Base-by-base conservation (phyloP, 805 yeast species). In the Wickerhamiella siamensis region DNA sequence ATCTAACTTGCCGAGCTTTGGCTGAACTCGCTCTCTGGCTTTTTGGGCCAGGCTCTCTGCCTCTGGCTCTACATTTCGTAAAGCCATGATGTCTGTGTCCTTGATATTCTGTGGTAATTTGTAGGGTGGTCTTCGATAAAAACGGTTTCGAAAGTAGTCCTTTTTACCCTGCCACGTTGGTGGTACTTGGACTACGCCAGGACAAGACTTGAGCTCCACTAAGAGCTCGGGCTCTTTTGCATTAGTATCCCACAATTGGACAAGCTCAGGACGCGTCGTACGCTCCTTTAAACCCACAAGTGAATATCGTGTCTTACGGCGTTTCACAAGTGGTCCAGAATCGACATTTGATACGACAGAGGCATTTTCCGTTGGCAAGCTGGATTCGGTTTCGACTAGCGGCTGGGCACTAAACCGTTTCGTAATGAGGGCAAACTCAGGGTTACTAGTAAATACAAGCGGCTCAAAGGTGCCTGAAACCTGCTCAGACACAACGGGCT, bases 211-310 rank as follows among this genome's bases (percentile, higher is more conserved):
- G 39, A 88, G 58, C 18, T 69, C 63, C 0, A 82, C 74, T 12
- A 75, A 65, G 17, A 86, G 55, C 38, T 64, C 60, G 2, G 98
- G 95, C 51, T 83, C 88, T 1, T 67, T 68, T 0, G 96, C 79
- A 62, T 87, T 91, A 2, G 77, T 79, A 58, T 91, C 97, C 51
- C 65, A 74, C 93, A 94, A 80, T 48, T 86, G 94, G 1, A 88
- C 78, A 3, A 77, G 55, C 43, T 82, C 83, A 0, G 97, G 96
- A 21, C 63, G 62, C 2, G 61, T 49, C 0, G 81, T 67, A 18
- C 65, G 57, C 0, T 80, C 66, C 55, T 87, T 88, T 40, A 88
- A 63, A 6, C 67, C 64, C 0, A 87, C 74, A 14, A 88, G 58
- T 1, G 91, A 71, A 0, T 83, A 71, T 50, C 78, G 77, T 39